Evolutionary conservation across 2,329 filamentous ascomycete species (phyloP).

Genomic region (Trichoderma simmonsii): DNA sequence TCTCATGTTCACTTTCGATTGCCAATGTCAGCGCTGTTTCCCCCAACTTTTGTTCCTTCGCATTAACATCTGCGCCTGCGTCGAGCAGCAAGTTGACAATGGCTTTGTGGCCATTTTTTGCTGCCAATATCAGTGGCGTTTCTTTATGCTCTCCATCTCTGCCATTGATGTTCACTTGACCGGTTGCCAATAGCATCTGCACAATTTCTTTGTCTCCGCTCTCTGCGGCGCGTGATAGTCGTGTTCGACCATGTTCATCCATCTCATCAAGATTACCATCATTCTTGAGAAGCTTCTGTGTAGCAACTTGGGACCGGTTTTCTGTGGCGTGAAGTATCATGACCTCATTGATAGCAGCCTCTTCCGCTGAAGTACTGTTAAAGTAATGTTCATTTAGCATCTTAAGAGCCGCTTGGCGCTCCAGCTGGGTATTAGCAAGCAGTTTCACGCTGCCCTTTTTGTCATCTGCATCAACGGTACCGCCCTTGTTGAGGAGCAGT

Average conservation of each 20-base stretch:
- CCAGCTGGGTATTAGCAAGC: neutral
- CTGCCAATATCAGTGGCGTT: neutral
- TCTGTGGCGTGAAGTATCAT: neutral
- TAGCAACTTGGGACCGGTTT: no score
- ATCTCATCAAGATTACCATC: neutral
- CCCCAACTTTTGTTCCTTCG: neutral
- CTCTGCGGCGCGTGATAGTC: neutral
- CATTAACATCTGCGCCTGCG: neutral
- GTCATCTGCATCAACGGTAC: neutral
- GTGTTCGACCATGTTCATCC: neutral
- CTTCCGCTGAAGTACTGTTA: neutral
- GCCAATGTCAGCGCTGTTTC: neutral
- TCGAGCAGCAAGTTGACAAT: neutral
- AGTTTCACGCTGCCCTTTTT: neutral
- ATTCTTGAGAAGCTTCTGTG: no score
- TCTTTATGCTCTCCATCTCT: neutral
- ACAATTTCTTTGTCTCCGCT: neutral
- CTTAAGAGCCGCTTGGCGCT: neutral
- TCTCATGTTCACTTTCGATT: neutral
- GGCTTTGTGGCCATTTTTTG: neutral
- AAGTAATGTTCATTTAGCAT: neutral
- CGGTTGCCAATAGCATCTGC: neutral
- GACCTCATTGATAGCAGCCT: neutral
- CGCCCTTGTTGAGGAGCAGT: neutral
- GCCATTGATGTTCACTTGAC: neutral